Conservation (phyloP, 345 rosid species). For the Eutrema yunnanense region DNA sequence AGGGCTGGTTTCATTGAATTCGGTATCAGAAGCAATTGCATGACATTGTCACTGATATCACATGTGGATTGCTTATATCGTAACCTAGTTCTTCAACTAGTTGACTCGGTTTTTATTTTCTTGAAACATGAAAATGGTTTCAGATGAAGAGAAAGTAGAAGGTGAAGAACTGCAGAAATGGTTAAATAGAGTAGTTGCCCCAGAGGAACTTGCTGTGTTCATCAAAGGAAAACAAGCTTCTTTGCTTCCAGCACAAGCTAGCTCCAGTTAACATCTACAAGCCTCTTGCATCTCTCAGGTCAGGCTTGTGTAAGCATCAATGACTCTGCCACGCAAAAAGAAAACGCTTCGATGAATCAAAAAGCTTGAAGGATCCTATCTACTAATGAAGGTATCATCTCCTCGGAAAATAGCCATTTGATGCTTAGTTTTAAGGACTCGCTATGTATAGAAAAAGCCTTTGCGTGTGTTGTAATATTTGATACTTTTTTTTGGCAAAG, state of each 20-base stretch:
- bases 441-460: slow-evolving; percentile 4
- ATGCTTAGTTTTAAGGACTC: background rate
- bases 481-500: background rate
- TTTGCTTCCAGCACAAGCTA: slow-evolving; percentile 45
- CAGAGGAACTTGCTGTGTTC: slow-evolving; percentile 59
- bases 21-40: no score
- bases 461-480: slow-evolving; percentile 16
- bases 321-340: background rate
- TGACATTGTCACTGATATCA: background rate
- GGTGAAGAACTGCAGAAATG: slow-evolving; percentile 85
- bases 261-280: slow-evolving; percentile 11
- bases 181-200: slow-evolving; percentile 77
- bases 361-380: background rate
- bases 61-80: background rate
- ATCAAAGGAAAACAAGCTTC: slow-evolving; percentile 52
- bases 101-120: slow-evolving; percentile 5
- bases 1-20: background rate
- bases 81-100: background rate
- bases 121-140: slow-evolving; percentile 3
- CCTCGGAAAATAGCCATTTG: background rate
- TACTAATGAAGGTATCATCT: background rate
- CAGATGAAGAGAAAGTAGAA: slow-evolving; percentile 88
- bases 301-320: slow-evolving; percentile 11
- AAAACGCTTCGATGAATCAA: background rate
- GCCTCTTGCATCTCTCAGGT: background rate